phyloP scores from a whole-genome alignment of 2,329 filamentous ascomycete genomes.

The Colletotrichum sp. region DNA sequence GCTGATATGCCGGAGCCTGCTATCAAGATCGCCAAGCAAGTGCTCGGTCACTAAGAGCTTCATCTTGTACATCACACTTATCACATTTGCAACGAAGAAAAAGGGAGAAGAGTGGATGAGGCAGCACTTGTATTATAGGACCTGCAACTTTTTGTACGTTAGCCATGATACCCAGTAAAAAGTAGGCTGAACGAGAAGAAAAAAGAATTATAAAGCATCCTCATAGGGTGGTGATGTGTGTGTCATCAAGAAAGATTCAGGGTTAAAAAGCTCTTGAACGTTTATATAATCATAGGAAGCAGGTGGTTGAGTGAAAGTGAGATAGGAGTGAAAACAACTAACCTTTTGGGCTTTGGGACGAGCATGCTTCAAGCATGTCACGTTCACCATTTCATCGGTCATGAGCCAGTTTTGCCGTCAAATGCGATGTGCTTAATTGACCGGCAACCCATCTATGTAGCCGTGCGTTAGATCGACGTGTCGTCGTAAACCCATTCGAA shows the following conservation, averaged over 20 bases:
- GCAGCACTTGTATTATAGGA: neutral
- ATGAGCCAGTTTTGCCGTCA: constrained; percentile 21
- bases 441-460: constrained; percentile 54
- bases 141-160: constrained; percentile 27
- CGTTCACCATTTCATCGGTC: constrained; percentile 24
- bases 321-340: constrained; percentile 35
- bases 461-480: constrained; percentile 39
- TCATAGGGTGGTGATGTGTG: constrained; percentile 64
- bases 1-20: constrained; percentile 80
- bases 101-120: neutral
- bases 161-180: constrained; percentile 40
- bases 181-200: constrained; percentile 24
- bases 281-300: constrained; percentile 61
- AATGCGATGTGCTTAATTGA: constrained; percentile 38
- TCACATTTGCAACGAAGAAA: neutral
- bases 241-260: constrained; percentile 64
- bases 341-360: constrained; percentile 39
- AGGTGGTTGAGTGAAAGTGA: neutral
- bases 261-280: constrained; percentile 72
- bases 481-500: constrained; percentile 49
- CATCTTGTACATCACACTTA: neutral
- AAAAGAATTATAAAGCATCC: constrained; percentile 34
- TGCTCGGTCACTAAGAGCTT: constrained; percentile 43
- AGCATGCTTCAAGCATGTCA: constrained; percentile 23
- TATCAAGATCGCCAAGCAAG: constrained; percentile 67